Evolutionary conservation across 108 stramenopile species (phyloP), one percentile per base, ranked within the genome.

Genomic region (Nitzschia sp.): DNA sequence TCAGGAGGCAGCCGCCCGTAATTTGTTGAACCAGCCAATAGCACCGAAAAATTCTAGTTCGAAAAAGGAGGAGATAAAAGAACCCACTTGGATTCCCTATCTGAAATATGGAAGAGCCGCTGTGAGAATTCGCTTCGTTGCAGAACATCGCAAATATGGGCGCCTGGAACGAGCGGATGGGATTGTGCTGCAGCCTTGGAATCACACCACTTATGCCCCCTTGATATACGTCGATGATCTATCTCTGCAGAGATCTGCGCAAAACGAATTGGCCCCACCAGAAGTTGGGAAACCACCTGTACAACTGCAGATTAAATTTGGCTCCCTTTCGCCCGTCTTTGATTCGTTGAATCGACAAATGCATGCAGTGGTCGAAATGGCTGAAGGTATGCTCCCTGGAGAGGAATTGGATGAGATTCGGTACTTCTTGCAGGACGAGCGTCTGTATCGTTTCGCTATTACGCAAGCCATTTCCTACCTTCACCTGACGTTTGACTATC

Each of bases 351-450:
- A 79, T 68, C 69, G 67, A 23, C 77, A 78, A 60, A 53, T 68
- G 46, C 65, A 60, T 21, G 53, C 33, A 18, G 76, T 58, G 15
- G 49, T 82, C 5, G 59, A 64, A 55, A 65, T 23, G 18, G 42
- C 75, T 23, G 69, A 63, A 36, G 17, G 25, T 0, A 33, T 53
- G 26, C 30, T 80, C 4, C 35, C 54, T 9, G 70, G 55, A 9
- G 21, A 47, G 11, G 80, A 85, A 47, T 28, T 85, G 38, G 84
- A 85, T 69, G 84, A 85, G 48, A 35, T 85, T 9, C 74, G 81
- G 26, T 79, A 73, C 27, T 68, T 74, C 25, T 27, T 85, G 21
- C 65, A 60, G 28, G 84, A 85, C 46, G 81, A 75, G 54, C 35
- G 64, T 19, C 21, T 85, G 4, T 85, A 82, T 69, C 74, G 84